Evolutionary conservation across 1,139 yeast genomes (phyloP), one percentile per base, ranked within the genome.

Genomic region (Tardiomyces blankii): DNA sequence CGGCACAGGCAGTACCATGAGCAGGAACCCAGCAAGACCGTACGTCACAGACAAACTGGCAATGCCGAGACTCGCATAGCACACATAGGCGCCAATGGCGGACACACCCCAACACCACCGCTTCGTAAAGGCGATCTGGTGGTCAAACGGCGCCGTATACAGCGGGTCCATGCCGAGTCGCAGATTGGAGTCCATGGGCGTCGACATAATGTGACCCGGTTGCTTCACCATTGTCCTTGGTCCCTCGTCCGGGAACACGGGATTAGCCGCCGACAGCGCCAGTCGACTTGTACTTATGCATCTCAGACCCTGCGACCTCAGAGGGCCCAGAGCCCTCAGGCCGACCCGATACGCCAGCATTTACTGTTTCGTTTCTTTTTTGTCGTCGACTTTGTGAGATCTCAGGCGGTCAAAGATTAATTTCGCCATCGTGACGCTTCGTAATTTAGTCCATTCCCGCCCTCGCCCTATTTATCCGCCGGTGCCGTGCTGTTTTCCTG

Each of bases 1-100:
- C 1, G 83, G 80, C 47, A 80, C 69, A 41, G 81, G 79, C 44
- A 80, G 69, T 45, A 77, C 69, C 1, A 55, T 39, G 8, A 58
- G 53, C 12, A 55, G 41, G 19, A 51, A 42, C 9, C 58, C 55
- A 4, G 51, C 48, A 21, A 53, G 25, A 2, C 53, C 50, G 38
- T 58, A 52, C 42, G 60, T 52, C 21, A 56, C 41, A 7, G 48
- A 41, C 30, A 43, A 27, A 21, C 44, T 45, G n/a, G 45, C 42
- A 8, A 51, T 48, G 7, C 51, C 57, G 18, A 56, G 45, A 18
- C 55, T 57, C 19, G 63, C 51, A 44, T 62, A 62, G 12, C 62
- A 66, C 21, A 64, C 55, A 44, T 64, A 64, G 16, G 59, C 45
- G 8, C 63, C 60, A 2, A 61, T 50, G 1, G 55, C 53, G 12